These are phyloP conservation scores for Ilyonectria destructans DNA, from an alignment of 2,329 filamentous ascomycete species.

Conservation along the genomic window DNA sequence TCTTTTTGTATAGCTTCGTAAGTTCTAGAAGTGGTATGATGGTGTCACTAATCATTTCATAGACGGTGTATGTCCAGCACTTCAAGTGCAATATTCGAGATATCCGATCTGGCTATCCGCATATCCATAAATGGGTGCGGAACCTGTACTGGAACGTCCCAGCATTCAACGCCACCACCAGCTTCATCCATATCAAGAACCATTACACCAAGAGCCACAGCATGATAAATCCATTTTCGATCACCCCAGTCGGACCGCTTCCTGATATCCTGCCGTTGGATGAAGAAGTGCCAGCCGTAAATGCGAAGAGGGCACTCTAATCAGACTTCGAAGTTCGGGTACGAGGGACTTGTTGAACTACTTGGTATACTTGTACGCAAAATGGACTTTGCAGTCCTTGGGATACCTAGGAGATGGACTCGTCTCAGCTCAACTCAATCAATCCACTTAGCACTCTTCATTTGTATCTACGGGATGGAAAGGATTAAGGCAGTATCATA, in stretches of 20 bases:
- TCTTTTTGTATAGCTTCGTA: background rate
- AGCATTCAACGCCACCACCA: background rate
- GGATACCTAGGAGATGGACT: too few species aligned
- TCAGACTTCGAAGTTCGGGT: too few species aligned
- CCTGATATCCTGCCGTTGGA: background rate
- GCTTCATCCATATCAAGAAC: background rate
- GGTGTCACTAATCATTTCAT: background rate
- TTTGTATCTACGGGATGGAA: too few species aligned
- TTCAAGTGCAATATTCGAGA: slow-evolving; percentile 5
- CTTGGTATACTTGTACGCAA: too few species aligned
- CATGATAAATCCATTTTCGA: background rate
- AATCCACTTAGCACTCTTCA: too few species aligned
- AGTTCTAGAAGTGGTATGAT: background rate
- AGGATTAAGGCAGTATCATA: too few species aligned
- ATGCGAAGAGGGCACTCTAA: too few species aligned
- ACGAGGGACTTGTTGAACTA: too few species aligned
- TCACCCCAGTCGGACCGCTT: background rate
- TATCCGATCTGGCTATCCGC: background rate
- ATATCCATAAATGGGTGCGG: background rate
- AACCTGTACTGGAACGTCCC: slow-evolving; percentile 1
- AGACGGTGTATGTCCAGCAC: slow-evolving; percentile 3
- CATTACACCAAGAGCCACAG: slow-evolving; percentile 3
- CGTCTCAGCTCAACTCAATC: too few species aligned
- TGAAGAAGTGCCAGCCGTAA: background rate
- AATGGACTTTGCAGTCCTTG: too few species aligned